Evolutionary conservation across 768 basidiomycete genomes (phyloP).

Genomic region (Calocybe cyanea): DNA sequence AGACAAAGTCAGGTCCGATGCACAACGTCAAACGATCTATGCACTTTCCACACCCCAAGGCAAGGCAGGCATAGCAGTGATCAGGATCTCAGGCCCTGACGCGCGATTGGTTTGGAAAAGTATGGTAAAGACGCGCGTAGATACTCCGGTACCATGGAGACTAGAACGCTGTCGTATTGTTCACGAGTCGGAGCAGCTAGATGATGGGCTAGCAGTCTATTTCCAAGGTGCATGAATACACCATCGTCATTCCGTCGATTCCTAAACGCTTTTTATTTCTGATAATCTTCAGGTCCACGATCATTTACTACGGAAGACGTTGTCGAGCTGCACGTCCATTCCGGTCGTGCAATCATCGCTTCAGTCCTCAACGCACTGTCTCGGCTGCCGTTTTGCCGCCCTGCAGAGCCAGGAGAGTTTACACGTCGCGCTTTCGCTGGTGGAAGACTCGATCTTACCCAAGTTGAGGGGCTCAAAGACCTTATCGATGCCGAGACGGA

Average conservation of each 20-base stretch:
- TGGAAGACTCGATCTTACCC: conserved; percentile 81
- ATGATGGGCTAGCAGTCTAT: conserved; percentile 79
- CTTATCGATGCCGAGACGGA: conserved; percentile 89
- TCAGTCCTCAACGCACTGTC: conserved; percentile 66
- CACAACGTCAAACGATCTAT: conserved; percentile 76
- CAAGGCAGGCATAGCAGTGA: conserved; percentile 77
- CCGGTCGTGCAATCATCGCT: conserved; percentile 75
- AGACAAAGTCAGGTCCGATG: conserved; percentile 30
- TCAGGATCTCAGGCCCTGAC: conserved; percentile 80
- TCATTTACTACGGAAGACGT: conserved; percentile 85
- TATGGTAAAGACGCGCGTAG: conserved; percentile 38
- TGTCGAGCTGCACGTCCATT: conserved; percentile 84
- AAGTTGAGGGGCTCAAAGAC: conserved; percentile 86
- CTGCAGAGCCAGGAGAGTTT: conserved; percentile 86
- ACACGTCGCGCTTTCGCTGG: conserved; percentile 79
- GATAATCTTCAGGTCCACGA: conserved; percentile 48
- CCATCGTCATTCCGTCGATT: not conserved
- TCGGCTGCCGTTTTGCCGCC: conserved; percentile 58
- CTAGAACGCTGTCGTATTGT: conserved; percentile 69
- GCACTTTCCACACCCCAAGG: conserved; percentile 87
- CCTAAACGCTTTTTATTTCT: conserved; percentile 2
- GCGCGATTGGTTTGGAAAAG: conserved; percentile 56
- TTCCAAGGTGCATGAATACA: conserved; percentile 57
- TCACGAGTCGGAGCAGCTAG: conserved; percentile 52
- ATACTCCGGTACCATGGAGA: conserved; percentile 54